Base-by-base conservation (phyloP, 23 red algal species). In the Gracilariopsis chorda region DNA sequence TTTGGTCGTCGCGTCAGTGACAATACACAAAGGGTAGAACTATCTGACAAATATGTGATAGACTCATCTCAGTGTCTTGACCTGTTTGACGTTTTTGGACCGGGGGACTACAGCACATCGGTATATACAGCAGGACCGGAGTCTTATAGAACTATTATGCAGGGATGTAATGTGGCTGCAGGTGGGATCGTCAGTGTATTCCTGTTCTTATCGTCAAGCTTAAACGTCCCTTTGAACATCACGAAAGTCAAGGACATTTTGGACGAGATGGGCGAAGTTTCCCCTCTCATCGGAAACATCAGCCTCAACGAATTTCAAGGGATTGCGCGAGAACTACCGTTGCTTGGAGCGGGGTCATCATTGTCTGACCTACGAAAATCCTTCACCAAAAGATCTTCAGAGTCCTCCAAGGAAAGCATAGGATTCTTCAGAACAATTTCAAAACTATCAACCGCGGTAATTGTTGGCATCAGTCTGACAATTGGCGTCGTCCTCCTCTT, bases 1-100 rank as follows among this genome's bases (percentile, higher is more conserved):
- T 73, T 73, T 73, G 67, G 67, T 7, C 67, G 40, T 8, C 28
- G 3, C 4, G 67, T 46, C 28, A n/a, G n/a, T n/a, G 1, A 46
- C 6, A 24, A 73, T 73, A 3, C 14, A 6, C 20, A 1, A 47
- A 45, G 47, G 23, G 42, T 42, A 12, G 42, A 36, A 36, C 13
- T 42, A 25, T 36, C 9, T 0, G 40, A 73, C 11, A 23, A 73
- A 24, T 73, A 39, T 73, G 67, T 73, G 1, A 46, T 73, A 45
- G 39, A n/a, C 10, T 73, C 67, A 37, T 46, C 67, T 46, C 0
- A 25, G 67, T 73, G 67, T 73, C 47, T 42, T 5, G 14, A 12
- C 40, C 42, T 45, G 39, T 73, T 73, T 46, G 67, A 73, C 28
- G 67, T 73, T 73, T 73, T 73, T 42, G 67, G 67, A 35, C 67